Percentiles rank a stretch among this genome's conserved stretches.
Conservation (phyloP, 2,329 filamentous ascomycete genomes). For the Macrophomina phaseolina region DNA sequence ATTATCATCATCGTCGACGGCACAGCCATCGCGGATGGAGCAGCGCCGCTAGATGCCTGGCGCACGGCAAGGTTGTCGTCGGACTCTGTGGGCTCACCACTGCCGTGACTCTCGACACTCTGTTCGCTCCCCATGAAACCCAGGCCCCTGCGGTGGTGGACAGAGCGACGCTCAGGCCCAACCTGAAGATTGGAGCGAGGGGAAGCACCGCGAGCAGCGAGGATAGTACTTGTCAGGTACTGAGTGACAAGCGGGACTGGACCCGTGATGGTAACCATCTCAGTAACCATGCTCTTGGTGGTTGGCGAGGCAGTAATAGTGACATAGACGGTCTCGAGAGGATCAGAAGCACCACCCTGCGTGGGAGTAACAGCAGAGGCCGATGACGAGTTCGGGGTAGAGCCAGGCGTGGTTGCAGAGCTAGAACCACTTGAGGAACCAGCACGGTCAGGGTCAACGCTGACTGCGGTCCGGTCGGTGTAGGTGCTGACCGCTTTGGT, state of each 20-base stretch:
- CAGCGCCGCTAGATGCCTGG: conserved; percentile 6
- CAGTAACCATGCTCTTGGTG: conserved; percentile 1
- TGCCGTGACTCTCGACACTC: neutral
- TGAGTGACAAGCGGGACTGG: conserved; percentile 1
- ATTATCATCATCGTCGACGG: conserved; percentile 17
- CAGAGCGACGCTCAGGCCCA: conserved; percentile 3
- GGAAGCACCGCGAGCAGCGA: conserved; percentile 1
- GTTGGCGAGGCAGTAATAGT: conserved; percentile 16
- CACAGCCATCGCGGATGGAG: conserved; percentile 14
- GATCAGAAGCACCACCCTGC: neutral
- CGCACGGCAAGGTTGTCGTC: conserved; percentile 2
- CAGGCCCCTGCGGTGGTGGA: conserved; percentile 8
- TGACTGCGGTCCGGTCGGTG: conserved; percentile 46
- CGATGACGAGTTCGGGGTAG: neutral
- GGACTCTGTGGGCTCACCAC: neutral
- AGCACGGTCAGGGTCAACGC: conserved; percentile 33
- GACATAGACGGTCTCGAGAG: conserved; percentile 19
- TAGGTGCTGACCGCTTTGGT: conserved; percentile 47
- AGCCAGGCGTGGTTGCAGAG: conserved; percentile 13
- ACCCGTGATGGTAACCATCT: conserved; percentile 18
- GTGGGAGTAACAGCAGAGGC: neutral
- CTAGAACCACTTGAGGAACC: conserved; percentile 1
- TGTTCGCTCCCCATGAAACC: neutral
- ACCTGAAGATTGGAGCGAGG: conserved; percentile 4
- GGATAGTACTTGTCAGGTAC: conserved; percentile 15